Evolutionary conservation across 768 basidiomycete species (phyloP).

Genomic region (Rhodosporidiobolus sp.): DNA sequence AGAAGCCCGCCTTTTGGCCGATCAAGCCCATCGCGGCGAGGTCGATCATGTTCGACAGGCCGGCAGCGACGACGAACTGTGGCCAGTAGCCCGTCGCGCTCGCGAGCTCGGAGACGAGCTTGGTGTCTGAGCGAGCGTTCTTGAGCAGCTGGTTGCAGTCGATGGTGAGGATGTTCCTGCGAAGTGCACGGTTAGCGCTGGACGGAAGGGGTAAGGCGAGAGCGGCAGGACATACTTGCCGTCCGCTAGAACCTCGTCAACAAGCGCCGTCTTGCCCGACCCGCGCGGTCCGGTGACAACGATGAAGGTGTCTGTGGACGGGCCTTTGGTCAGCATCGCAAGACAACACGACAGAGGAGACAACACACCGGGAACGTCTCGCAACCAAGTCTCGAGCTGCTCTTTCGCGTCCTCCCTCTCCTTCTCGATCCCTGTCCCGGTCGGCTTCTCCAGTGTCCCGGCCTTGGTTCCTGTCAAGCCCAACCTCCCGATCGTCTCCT

Average conservation of each 20-base stretch:
- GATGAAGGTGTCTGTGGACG: slow-evolving; percentile 49
- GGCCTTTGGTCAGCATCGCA: not conserved
- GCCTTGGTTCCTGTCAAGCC: slow-evolving; percentile 12
- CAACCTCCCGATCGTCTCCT: slow-evolving; percentile 61
- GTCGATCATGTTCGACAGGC: slow-evolving; percentile 77
- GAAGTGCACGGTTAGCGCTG: not conserved
- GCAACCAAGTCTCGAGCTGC: slow-evolving; percentile 66
- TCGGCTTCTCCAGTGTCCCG: not conserved
- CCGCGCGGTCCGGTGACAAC: slow-evolving; percentile 52
- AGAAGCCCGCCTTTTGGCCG: slow-evolving; percentile 91
- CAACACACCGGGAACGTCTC: slow-evolving; percentile 67
- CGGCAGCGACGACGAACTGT: slow-evolving; percentile 77
- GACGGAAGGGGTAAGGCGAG: not conserved
- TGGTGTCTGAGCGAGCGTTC: slow-evolving; percentile 44
- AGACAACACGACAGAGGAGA: not conserved
- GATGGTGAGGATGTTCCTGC: slow-evolving; percentile 69
- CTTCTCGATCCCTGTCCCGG: slow-evolving; percentile 59
- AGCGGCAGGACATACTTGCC: slow-evolving; percentile 46
- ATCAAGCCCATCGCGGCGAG: slow-evolving; percentile 91
- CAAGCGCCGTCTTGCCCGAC: slow-evolving; percentile 50
- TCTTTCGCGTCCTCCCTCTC: slow-evolving; percentile 75
- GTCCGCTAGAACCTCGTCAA: slow-evolving; percentile 47
- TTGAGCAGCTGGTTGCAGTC: slow-evolving; percentile 76
- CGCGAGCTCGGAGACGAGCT: slow-evolving; percentile 57
- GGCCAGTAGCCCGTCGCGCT: slow-evolving; percentile 85